These are phyloP conservation scores for Globisporangium canariense DNA, from an alignment of 352 stramenopile species.

Conservation along the genomic window DNA sequence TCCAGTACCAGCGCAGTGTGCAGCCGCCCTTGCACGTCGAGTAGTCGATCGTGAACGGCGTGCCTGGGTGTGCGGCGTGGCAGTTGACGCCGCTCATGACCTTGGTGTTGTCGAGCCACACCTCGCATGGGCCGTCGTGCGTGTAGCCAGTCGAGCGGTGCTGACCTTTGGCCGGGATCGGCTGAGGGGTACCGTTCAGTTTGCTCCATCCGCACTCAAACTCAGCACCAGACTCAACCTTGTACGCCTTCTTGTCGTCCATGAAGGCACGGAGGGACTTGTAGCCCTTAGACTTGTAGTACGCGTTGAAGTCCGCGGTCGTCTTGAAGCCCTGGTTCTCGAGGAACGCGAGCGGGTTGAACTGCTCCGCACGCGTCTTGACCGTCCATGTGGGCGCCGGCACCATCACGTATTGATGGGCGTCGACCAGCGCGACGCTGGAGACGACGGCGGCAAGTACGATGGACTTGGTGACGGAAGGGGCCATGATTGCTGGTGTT, in stretches of 20 bases:
- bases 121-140: slow-evolving; percentile 40
- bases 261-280: slow-evolving; percentile 42
- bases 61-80: slow-evolving; percentile 25
- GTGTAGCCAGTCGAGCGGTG: slow-evolving; percentile 45
- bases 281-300: slow-evolving; percentile 38
- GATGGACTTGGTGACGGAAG: slow-evolving; percentile 20
- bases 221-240: slow-evolving; percentile 40
- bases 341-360: slow-evolving; percentile 38
- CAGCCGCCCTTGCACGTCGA: slow-evolving; percentile 27
- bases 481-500: slow-evolving; percentile 7
- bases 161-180: slow-evolving; percentile 33
- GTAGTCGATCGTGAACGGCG: slow-evolving; percentile 34
- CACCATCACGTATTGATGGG: slow-evolving; percentile 37
- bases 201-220: slow-evolving; percentile 57
- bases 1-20: slow-evolving; percentile 37
- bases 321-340: slow-evolving; percentile 47
- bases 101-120: slow-evolving; percentile 34
- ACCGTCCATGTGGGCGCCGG: slow-evolving; percentile 37
- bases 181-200: slow-evolving; percentile 31
- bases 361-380: slow-evolving; percentile 31
- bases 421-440: slow-evolving; percentile 17
- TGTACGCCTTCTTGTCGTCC: slow-evolving; percentile 51
- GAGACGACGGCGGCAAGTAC: slow-evolving; percentile 21
- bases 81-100: slow-evolving; percentile 36
- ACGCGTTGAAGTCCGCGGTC: slow-evolving; percentile 39